Evolutionary conservation across 345 rosid species (phyloP).

Genomic region (Eucalyptus shirleyi): DNA sequence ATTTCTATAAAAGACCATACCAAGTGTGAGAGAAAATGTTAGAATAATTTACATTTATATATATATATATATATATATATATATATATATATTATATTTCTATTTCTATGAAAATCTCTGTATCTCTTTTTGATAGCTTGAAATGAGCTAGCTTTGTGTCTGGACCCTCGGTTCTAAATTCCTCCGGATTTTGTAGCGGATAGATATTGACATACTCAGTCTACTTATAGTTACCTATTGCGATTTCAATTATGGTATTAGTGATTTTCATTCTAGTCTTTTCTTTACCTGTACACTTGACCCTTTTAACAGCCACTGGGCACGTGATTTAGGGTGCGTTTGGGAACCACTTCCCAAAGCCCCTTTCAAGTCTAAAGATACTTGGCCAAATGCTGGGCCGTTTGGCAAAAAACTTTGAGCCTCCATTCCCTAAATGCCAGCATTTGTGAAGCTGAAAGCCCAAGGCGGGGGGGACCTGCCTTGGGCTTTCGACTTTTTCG

Average conservation of each 20-base stretch:
- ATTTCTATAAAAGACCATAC: too few species aligned
- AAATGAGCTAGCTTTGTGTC: not conserved
- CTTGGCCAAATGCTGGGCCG: too few species aligned
- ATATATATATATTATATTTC: too few species aligned
- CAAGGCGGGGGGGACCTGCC: too few species aligned
- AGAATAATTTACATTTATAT: too few species aligned
- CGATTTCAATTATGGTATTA: not conserved
- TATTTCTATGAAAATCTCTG: not conserved
- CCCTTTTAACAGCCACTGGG: not conserved
- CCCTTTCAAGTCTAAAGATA: too few species aligned
- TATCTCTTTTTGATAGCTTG: not conserved
- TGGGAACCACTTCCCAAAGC: too few species aligned
- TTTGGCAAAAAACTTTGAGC: too few species aligned
- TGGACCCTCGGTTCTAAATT: not conserved
- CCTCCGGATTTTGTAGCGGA: not conserved
- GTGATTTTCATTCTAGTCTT: not conserved
- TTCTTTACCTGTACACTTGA: not conserved
- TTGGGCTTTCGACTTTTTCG: too few species aligned
- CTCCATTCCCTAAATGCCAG: too few species aligned
- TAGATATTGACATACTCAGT: not conserved
- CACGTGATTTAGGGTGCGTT: not conserved
- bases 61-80: not conserved
- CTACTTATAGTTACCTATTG: not conserved
- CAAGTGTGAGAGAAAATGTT: too few species aligned
- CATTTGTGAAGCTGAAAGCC: too few species aligned